phyloP scores from a whole-genome alignment of 768 basidiomycete genomes.

The Mycena vitilis region DNA sequence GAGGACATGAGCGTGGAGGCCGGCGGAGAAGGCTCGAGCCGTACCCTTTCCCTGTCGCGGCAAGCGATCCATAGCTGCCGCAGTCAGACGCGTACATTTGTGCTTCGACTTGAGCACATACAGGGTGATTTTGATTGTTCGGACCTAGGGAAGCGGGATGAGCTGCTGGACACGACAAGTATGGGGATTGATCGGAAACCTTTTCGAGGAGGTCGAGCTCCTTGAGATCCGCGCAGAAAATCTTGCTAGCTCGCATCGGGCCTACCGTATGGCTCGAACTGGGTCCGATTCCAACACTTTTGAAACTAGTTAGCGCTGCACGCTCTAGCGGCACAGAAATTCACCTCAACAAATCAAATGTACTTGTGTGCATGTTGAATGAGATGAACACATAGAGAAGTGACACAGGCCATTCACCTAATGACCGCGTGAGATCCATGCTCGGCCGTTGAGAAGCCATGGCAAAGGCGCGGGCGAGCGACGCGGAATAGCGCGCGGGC shows the following conservation, averaged over 20 bases:
- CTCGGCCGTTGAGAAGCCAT: too few species aligned
- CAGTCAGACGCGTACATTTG: slow-evolving; percentile 14
- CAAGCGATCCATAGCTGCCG: slow-evolving; percentile 87
- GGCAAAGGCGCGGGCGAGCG: too few species aligned
- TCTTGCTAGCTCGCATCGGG: slow-evolving; percentile 90
- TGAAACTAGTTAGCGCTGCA: slow-evolving; percentile 94
- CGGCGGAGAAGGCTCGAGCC: slow-evolving; percentile 30
- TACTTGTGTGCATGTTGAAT: too few species aligned
- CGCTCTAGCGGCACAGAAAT: slow-evolving; percentile 61
- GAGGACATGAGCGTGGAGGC: slow-evolving; percentile 14
- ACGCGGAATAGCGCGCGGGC: too few species aligned
- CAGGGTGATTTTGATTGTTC: slow-evolving; percentile 87
- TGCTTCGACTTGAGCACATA: slow-evolving; percentile 43
- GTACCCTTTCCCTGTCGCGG: slow-evolving; percentile 93
- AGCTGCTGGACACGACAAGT: slow-evolving; percentile 8
- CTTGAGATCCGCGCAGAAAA: slow-evolving; percentile 76
- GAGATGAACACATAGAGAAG: too few species aligned
- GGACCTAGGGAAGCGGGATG: slow-evolving; percentile 59
- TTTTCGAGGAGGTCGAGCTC: slow-evolving; percentile 77
- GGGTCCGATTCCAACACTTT: slow-evolving; percentile 73
- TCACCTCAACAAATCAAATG: neutral
- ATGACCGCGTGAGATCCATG: too few species aligned
- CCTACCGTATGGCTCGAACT: slow-evolving; percentile 64
- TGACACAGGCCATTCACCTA: too few species aligned
- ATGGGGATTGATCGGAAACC: slow-evolving; percentile 46